These are phyloP conservation scores for Aspergillus fischeri DNA, from an alignment of 2,329 filamentous ascomycete species.

Conservation along the genomic window DNA sequence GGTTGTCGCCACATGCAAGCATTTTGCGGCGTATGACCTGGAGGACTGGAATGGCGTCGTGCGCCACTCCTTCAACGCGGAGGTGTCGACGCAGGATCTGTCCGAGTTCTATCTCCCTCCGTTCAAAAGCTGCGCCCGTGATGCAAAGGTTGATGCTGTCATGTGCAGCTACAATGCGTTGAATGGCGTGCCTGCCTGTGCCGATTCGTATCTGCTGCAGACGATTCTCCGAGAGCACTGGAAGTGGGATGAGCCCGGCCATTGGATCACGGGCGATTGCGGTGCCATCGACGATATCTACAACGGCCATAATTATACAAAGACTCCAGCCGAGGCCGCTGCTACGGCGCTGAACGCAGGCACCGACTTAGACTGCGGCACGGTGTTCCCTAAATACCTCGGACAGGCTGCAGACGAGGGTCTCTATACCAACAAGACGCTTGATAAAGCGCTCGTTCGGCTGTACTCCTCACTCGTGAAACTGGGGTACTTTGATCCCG, in stretches of 20 bases:
- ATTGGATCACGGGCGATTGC: slow-evolving; percentile 62
- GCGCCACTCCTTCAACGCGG: slow-evolving; percentile 3
- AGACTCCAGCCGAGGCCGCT: slow-evolving; percentile 39
- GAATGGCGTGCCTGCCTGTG: slow-evolving; percentile 61
- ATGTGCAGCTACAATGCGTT: slow-evolving; percentile 61
- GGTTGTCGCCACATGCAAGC: slow-evolving; percentile 55
- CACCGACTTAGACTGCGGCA: slow-evolving; percentile 48
- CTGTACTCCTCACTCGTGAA: slow-evolving; percentile 45
- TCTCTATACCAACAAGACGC: slow-evolving; percentile 37
- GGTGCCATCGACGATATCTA: slow-evolving; percentile 57
- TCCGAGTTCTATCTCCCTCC: slow-evolving; percentile 62
- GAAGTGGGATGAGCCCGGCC: slow-evolving; percentile 56
- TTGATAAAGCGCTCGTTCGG: slow-evolving; percentile 42
- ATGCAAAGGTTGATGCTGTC: slow-evolving; percentile 52
- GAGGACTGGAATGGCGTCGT: slow-evolving; percentile 47
- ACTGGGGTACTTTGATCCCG: slow-evolving; percentile 47
- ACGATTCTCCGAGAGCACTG: slow-evolving; percentile 60
- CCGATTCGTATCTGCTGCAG: slow-evolving; percentile 56
- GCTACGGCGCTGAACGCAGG: slow-evolving; percentile 47
- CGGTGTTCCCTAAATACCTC: slow-evolving; percentile 37
- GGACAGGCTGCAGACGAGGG: slow-evolving; percentile 38
- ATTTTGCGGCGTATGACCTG: slow-evolving; percentile 54
- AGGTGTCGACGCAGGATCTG: slow-evolving; percentile 50
- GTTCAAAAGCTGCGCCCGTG: slow-evolving; percentile 60
- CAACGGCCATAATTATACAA: slow-evolving; percentile 47